Base-by-base conservation (phyloP, 2,329 filamentous ascomycete genomes). In the Epicoccum nigrum region DNA sequence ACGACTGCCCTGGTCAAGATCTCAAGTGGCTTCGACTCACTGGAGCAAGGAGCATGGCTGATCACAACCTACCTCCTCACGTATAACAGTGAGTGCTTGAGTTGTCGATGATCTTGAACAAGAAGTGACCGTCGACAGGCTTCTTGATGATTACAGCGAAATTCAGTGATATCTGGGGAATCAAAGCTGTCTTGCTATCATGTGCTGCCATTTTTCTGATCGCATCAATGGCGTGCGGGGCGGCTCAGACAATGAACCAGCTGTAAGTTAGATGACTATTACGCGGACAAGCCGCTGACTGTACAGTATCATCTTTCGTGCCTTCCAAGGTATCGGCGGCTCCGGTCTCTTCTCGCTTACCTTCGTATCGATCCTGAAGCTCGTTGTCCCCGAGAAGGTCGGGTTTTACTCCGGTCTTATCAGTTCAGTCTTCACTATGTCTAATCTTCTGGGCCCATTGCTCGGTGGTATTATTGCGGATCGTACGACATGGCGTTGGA, bases 281-380 rank as follows among this genome's bases (percentile, higher is more conserved):
- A 38, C 16, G 38, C 27, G 3, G 23, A 30, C 19, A 16, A 23
- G 7, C 15, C 11, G 30, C 55, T 63, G 37, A 61, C 47, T 17
- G 4, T 28, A 3, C 21, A 69, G 65, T 9, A 76, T 79, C 44
- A 56, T 71, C 3, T 71, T 71, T 34, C 70, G 69, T 9, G 69
- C 70, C 7, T 64, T 71, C 12, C 77, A 81, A 59, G 78, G 79
- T 7, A 67, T 80, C 1, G 78, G 78, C 7, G 77, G 72, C 8
- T 79, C 77, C 1, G 78, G 76, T 0, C 75, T 79, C n/a, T 79
- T 78, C 53, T 73, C 76, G 4, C 67, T 81, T 31, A 71, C 73
- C 2, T 70, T 70, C 41, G 67, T 72, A 4, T 47, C 63, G 4
- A 63, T 70, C 15, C 56, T 71, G 49, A 67, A 70, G 45, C 54